Evolutionary conservation across 1,139 yeast genomes (phyloP), one percentile per base, ranked within the genome.

Genomic region (Candida glucosophila): DNA sequence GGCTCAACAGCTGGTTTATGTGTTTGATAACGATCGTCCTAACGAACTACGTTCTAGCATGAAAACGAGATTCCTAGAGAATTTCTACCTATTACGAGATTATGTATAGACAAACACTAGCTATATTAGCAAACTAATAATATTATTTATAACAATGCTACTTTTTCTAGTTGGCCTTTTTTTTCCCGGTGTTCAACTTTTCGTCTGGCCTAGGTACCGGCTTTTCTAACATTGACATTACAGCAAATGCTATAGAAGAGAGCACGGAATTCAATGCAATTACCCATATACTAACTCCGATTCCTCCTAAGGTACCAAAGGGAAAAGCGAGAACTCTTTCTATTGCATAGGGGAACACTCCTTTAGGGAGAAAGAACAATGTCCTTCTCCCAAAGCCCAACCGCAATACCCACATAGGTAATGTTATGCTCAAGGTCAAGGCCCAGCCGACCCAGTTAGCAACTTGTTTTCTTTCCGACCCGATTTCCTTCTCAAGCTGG

Each of bases 291-390:
- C 70, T 56, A 27, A 72, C 53, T 3, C 78, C 76, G 12, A 73
- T 53, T 1, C 68, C 60, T 4, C 77, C 77, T n/a, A 53, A 45
- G 8, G 71, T 67, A 11, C 77, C 67, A 30, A 72, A 70, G 1
- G 88, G 83, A 23, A 78, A 54, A 8, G 80, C 69, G 34, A 77
- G 55, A 9, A 60, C 33, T 69, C 77, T 69, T 39, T 75, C 78
- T 4, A 77, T 40, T 22, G 56, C 49, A 34, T 56, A 44, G 0
- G 93, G 93, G 22, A 81, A 58, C 7, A 67, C 57, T 1, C 73
- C 71, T 4, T 50, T 46, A 0, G 86, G 82, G 11, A 81, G 50
- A 55, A 73, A 75, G 33, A 79, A 69, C 26, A 82, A 66, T 2
- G 76, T 70, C 1, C 54, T 40, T 38, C 72, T 70, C 28, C 90